Base-by-base conservation (phyloP, 805 yeast genomes). In the Kodamaea fukazawae region DNA sequence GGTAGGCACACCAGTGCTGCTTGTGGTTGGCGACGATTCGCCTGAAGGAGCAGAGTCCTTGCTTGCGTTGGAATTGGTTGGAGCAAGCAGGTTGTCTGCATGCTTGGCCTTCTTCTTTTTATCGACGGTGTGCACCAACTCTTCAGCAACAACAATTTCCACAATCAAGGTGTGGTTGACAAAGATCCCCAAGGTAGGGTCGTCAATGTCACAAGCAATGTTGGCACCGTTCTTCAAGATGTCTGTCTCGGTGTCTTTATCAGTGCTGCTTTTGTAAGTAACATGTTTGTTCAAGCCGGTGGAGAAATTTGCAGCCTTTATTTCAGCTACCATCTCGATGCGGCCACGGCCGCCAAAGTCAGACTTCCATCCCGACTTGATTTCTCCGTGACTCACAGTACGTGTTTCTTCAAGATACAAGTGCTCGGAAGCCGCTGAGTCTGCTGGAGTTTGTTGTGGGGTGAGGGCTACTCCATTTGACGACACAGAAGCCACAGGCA, bases 71-170 rank as follows among this genome's bases (percentile, higher is more conserved):
- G 68, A 61, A 3, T 38, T 38, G 9, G 51, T 50, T 2, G 70
- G 68, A 6, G 56, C 49, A 32, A 63, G 54, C 7, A 43, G 39
- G 27, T 22, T 38, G 12, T 35, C 38, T 10, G 22, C 16, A 7
- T 25, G 18, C 15, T 34, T 32, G 7, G 12, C 3, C 13, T 16
- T 13, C 17, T 42, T 38, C 31, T 45, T 48, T 11, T 39, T 39
- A 6, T 48, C 53, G n/a, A 40, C 34, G 15, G 57, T 46, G 51
- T 76, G 83, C 23, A 83, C 58, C 7, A 78, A 48, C 57, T 93
- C 99, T 61, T 93, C 99, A 2, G 96, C 96, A 29, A 93, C 88
- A n/a, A 91, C 86, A 37, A 89, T 78, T 61, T 93, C 99, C 27
- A 90, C 79, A 10, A 88, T 77, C 33, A 93, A 65, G 15, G 79